phyloP scores from a whole-genome alignment of 805 yeast genomes.

The Starmerella vitae region DNA sequence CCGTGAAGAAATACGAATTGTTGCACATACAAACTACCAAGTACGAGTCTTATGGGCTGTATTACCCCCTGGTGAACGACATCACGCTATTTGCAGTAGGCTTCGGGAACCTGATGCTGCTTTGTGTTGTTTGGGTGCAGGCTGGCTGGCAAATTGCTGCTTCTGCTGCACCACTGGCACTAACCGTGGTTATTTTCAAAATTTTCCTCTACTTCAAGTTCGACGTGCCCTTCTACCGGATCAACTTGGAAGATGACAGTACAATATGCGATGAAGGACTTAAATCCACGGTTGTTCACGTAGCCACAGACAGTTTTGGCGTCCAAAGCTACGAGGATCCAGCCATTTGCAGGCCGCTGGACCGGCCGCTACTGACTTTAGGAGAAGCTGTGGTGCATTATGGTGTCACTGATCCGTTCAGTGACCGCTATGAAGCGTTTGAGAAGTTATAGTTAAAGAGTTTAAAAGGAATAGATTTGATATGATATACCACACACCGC shows the following conservation, averaged over 20 bases:
- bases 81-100: slow-evolving; percentile 26
- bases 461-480: no score
- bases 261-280: not conserved
- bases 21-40: slow-evolving; percentile 29
- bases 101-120: slow-evolving; percentile 29
- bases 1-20: slow-evolving; percentile 27
- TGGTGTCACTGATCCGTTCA: not conserved
- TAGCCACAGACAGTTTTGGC: no score
- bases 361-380: slow-evolving; percentile 11
- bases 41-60: slow-evolving; percentile 29
- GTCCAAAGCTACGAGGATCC: slow-evolving; percentile 18
- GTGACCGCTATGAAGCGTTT: no score
- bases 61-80: slow-evolving; percentile 28
- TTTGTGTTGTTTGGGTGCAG: slow-evolving; percentile 30
- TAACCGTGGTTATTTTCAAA: slow-evolving; percentile 24
- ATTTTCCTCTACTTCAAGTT: slow-evolving; percentile 11
- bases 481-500: no score
- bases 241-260: not conserved
- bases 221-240: slow-evolving; percentile 13
- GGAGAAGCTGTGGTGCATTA: slow-evolving; percentile 5
- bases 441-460: no score
- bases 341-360: slow-evolving; percentile 5
- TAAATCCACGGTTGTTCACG: no score
- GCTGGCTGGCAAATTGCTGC: slow-evolving; percentile 27
- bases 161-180: slow-evolving; percentile 24